Evolutionary conservation across 1,284 basidiomycete genomes (phyloP), one percentile per base, ranked within the genome.

Genomic region (Sporisorium reilianum): DNA sequence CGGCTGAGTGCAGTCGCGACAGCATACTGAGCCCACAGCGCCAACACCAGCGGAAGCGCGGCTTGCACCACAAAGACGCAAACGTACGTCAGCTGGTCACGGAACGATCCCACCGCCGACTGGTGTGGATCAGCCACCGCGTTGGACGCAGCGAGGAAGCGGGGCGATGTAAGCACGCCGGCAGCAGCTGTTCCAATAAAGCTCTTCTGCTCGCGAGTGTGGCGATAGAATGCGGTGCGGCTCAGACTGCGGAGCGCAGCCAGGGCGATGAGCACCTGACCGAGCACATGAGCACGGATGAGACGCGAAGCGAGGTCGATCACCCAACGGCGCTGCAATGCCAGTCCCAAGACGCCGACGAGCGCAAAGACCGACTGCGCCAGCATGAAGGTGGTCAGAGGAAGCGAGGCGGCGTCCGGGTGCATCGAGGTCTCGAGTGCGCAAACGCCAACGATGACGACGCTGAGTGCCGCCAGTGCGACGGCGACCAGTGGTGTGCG

Each of bases 11-110:
- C 54, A 6, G 61, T 55, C 1, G 75, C 77, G 7, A 79, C 25
- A 16, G 60, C 42, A 45, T 78, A 79, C 54, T 79, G 77, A 14
- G 66, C 72, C 61, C 63, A 66, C 25, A 79, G 38, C 8, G 64
- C 65, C 20, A 71, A 40, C 7, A 64, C 54, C 16, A 79, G 49
- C 7, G 77, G 77, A 11, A 68, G 32, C 11, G 76, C 76, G 14
- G 77, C 77, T 45, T 79, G 77, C 9, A 67, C 75, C n/a, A 76
- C 6, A 51, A 79, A 78, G 44, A 79, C 71, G 46, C 66, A 56
- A 2, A 78, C 20, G 30, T 79, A 73, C 9, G 69, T 79, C 32
- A 78, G 12, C 44, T 74, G 67, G 28, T 71, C 64, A 25, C 51
- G 44, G 25, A 75, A 57, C 12, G 56, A 64, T 28, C 77, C 77